These are phyloP conservation scores for Globisporangium abappressorium DNA, from an alignment of 352 stramenopile genomes.

Conservation along the genomic window DNA sequence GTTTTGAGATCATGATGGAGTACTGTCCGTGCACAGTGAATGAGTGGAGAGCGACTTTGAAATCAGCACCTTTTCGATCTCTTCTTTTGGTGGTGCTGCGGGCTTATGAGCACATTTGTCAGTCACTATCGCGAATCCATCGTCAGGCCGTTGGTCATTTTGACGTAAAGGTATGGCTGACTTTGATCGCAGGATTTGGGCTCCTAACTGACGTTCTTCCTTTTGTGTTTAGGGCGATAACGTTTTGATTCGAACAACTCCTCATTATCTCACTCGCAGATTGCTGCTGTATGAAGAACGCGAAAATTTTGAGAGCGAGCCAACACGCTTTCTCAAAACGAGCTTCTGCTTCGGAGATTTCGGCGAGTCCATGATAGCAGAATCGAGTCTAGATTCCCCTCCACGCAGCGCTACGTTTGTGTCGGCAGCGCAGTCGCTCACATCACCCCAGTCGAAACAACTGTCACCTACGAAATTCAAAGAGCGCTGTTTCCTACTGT, in stretches of 20 bases:
- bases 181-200: too few relatives aligned
- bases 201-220: not conserved
- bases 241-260: constrained; percentile 42
- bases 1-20: constrained; percentile 59
- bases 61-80: constrained; percentile 33
- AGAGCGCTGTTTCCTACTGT: constrained; percentile 20
- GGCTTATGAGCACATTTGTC: constrained; percentile 38
- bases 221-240: constrained; percentile 47
- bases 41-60: constrained; percentile 36
- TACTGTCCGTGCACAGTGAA: constrained; percentile 51
- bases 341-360: constrained; percentile 70
- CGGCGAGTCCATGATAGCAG: constrained; percentile 50
- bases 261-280: constrained; percentile 29
- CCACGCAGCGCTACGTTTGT: constrained; percentile 19
- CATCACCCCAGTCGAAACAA: constrained; percentile 1
- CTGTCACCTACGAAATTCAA: not conserved
- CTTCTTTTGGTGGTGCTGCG: constrained; percentile 40
- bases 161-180: constrained; percentile 54
- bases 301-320: constrained; percentile 16
- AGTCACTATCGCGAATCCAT: constrained; percentile 40
- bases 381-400: constrained; percentile 11
- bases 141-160: constrained; percentile 49
- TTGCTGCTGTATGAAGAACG: constrained; percentile 28
- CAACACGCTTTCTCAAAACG: constrained; percentile 11
- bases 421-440: constrained; percentile 22